Conservation (phyloP, 306 rosid genomes). For the Vigna radiata region DNA sequence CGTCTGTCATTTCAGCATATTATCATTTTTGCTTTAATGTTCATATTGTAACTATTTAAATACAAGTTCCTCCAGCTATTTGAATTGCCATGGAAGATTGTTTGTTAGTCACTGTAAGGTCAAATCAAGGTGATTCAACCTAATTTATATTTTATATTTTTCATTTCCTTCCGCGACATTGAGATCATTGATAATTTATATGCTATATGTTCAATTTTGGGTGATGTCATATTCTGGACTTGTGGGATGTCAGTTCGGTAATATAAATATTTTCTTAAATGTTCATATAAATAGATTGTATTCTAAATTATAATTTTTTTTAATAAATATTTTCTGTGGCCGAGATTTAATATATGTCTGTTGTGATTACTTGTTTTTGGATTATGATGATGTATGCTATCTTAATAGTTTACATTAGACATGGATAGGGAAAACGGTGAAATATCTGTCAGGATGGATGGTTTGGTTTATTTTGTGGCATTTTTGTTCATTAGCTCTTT, state of each 20-base stretch:
- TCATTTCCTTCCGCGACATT: constrained; percentile 4
- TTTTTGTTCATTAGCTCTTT: constrained; percentile 26
- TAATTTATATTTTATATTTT: constrained; percentile 23
- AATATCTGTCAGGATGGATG: background rate
- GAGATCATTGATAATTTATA: constrained; percentile 29
- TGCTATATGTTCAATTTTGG: constrained; percentile 36
- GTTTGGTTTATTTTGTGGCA: constrained; percentile 24
- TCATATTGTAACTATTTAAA: constrained; percentile 15
- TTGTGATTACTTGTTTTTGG: constrained; percentile 18
- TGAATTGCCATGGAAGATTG: constrained; percentile 28
- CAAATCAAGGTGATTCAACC: constrained; percentile 16
- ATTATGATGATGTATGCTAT: constrained; percentile 24
- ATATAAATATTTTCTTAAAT: background rate
- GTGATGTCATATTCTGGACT: constrained; percentile 19
- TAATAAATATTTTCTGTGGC: constrained; percentile 8
- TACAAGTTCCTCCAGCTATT: constrained; percentile 16
- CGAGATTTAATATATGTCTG: constrained; percentile 14
- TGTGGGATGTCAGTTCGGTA: constrained; percentile 32
- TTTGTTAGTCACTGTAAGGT: constrained; percentile 12
- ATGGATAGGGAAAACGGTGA: background rate
- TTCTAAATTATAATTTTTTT: constrained; percentile 17
- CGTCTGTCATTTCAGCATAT: constrained; percentile 1
- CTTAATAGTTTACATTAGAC: constrained; percentile 13
- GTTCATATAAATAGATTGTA: background rate
- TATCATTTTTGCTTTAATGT: constrained; percentile 23